These are phyloP conservation scores for Brassica balearica DNA, from an alignment of 441 rosid species.

Conservation along the genomic window DNA sequence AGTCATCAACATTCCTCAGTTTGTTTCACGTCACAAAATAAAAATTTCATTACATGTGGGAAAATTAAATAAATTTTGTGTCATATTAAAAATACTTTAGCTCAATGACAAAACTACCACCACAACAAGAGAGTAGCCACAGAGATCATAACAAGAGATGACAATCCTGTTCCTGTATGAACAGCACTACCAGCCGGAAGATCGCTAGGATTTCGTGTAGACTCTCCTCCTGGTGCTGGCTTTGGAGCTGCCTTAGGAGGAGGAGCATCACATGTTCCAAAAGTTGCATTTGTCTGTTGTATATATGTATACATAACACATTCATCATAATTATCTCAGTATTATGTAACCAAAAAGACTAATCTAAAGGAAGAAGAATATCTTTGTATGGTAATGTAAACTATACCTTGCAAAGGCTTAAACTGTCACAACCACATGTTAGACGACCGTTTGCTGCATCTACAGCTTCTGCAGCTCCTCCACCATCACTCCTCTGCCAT, in stretches of 20 bases:
- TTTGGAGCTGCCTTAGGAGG: conserved; percentile 75
- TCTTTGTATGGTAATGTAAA: conserved; percentile 10
- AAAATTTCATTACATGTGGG: too few species aligned
- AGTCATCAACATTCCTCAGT: too few species aligned
- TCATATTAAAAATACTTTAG: conserved; percentile 25
- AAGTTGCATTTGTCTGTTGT: conserved; percentile 68
- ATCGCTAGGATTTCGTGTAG: conserved; percentile 21
- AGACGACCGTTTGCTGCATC: conserved; percentile 85
- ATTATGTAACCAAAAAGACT: background rate
- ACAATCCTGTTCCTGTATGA: conserved; percentile 9
- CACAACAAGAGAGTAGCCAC: too few species aligned
- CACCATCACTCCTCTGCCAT: conserved; percentile 77
- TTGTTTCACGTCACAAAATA: background rate
- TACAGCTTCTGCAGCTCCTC: conserved; percentile 83
- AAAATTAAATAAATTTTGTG: conserved; percentile 16
- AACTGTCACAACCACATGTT: conserved; percentile 78
- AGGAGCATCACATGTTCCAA: conserved; percentile 81
- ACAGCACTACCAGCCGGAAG: conserved; percentile 42
- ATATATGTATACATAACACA: conserved; percentile 20
- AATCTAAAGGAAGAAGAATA: background rate
- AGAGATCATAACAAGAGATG: too few species aligned
- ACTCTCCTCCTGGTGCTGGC: conserved; percentile 45
- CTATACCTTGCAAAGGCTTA: conserved; percentile 75
- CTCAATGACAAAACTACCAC: conserved; percentile 7
- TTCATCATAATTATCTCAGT: background rate